Evolutionary conservation across 2,329 filamentous ascomycete genomes (phyloP), one percentile per base, ranked within the genome.

Genomic region (Curvularia eragrostidis): DNA sequence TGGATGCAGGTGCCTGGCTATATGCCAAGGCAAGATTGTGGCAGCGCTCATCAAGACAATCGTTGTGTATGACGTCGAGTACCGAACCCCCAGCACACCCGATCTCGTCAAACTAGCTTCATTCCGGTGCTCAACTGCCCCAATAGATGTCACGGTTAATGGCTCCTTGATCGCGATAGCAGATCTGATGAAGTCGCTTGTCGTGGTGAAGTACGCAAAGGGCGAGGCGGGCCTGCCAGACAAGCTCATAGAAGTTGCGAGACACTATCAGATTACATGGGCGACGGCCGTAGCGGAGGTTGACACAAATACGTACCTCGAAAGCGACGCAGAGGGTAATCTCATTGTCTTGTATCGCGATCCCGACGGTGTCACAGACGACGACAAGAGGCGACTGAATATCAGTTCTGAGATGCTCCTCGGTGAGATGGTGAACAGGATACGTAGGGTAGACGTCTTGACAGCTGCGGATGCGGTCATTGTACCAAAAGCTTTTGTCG

Each of bases 141-240:
- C 95, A 0, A 86, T 96, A 15, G 91, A 94, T 65, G 75, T 98
- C 6, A 87, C 89, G 9, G 84, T 97, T 13, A 85, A 87, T 1
- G 90, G 85, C 1, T 88, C 89, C 65, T 82, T 86, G 23, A 93
- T 99, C 61, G 91, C 91, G 0, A 88, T 98, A 9, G 91, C 89
- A 0, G 95, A 99, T 71, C 80, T 99, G 44, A 97, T 97, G 91
- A 97, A 98, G 78, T 96, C 91, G 1, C 82, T 96, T 23, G 88
- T 90, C 1, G 80, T 98, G 5, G 81, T 97, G 8, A 83, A 95
- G 71, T 95, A 89, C 71, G 80, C 83, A 0, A 83, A 83, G 2
- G 84, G 86, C 2, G 75, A 82, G 21, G 78, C 85, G 3, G 86
- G 84, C 0, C 76, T 84, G n/a, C 78, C 83, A 10, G 85, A 89